Base-by-base conservation (phyloP, 345 rosid genomes). In the Gossypium rotundifolium region DNA sequence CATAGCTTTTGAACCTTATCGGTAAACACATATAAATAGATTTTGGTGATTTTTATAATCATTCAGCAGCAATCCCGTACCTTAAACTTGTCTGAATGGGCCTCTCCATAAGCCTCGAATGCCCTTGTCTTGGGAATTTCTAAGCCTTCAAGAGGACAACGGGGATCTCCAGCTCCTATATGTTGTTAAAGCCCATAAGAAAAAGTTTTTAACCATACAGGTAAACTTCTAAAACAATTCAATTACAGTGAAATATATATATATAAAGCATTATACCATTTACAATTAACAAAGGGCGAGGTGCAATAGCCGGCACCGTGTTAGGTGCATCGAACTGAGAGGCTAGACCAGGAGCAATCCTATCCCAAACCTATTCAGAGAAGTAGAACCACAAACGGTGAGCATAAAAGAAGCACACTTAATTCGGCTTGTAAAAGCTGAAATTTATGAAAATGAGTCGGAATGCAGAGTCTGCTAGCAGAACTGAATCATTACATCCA, bases 301-400 rank as follows among this genome's bases (percentile, higher is more conserved):
- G 91, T 57, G 93, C 88, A 75, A 91, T 89, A 72, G 87, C 83
- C 33, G 92, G 88, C 66, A 93, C 55, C 7, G 93, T 89, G 80
- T 86, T 75, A 22, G 93, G 96, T 0, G 97, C 77, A 79, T 95
- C 98, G 71, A 95, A 88, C 29, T 79, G 74, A 62, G 91, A 90
- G 18, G 91, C 90, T 79, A 95, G 74, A 71, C 94, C 96, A 64
- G 98, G 98, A 75, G 98, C 97, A 74, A 93, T 93, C 78, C 93
- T 87, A 80, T 88, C 81, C 99, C 99, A 95, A 16, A 95, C 98
- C 99, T 94, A 81, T n/a, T 75, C 23, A 77, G 66, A 38, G 38
- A 59, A 70, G 69, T 74, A 58, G 44, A 68, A 70, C 27, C 54
- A 62, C 78, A 53, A 62, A 25, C 45, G 22, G 18, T 0, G 40